Conservation (phyloP, 1,139 yeast genomes). For the Trichomonascaceae sp. region DNA sequence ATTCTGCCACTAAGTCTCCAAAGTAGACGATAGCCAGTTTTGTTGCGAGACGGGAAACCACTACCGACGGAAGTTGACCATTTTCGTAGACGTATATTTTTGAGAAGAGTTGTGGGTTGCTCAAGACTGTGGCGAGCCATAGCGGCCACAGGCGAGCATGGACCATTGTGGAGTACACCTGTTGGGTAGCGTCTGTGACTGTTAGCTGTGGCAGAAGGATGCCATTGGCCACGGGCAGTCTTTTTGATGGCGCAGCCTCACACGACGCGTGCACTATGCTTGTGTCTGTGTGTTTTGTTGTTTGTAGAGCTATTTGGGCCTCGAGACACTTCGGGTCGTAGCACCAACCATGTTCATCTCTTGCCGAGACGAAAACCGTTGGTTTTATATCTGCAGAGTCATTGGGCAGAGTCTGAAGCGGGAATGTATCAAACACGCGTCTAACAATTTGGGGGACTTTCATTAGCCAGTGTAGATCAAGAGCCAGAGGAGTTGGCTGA, state of each 20-base stretch:
- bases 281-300: constrained; percentile 6
- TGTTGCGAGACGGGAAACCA: not conserved
- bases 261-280: not conserved
- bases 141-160: not conserved
- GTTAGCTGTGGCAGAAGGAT: not conserved
- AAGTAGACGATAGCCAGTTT: not conserved
- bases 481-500: too few species aligned
- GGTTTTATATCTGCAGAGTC: constrained; percentile 7
- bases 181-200: not conserved
- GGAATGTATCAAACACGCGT: constrained; percentile 37
- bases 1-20: not conserved
- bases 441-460: constrained; percentile 34
- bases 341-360: constrained; percentile 11
- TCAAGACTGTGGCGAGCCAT: not conserved
- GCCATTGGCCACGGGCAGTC: not conserved
- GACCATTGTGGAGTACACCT: not conserved
- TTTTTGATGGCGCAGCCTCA: not conserved
- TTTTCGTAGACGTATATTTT: not conserved
- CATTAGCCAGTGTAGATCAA: constrained; percentile 1
- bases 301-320: constrained; percentile 13
- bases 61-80: not conserved
- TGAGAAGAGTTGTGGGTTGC: not conserved
- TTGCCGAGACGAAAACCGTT: constrained; percentile 14
- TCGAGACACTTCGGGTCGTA: constrained; percentile 22
- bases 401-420: constrained; percentile 20